Conservation (phyloP, 2,329 filamentous ascomycete species). For the Bipolaris gigantea region DNA sequence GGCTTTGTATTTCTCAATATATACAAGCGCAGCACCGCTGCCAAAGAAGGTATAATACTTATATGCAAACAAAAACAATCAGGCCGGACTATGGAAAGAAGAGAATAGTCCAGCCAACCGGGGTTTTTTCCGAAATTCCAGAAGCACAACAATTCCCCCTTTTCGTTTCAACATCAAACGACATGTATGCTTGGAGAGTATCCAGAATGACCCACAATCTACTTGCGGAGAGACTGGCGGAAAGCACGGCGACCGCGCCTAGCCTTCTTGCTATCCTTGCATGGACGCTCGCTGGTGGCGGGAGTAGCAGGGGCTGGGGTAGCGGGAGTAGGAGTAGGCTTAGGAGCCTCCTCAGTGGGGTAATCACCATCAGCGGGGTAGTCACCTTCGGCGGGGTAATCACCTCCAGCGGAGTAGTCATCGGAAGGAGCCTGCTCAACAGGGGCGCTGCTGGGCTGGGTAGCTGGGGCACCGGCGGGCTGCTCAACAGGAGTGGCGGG, state of each 20-base stretch:
- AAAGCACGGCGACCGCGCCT: constrained; percentile 9
- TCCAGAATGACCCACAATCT: too few relatives aligned
- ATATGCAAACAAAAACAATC: neutral
- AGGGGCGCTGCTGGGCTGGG: neutral
- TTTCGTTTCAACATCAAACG: neutral
- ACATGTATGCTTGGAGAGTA: too few relatives aligned
- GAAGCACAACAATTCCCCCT: neutral
- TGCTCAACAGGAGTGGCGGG: neutral
- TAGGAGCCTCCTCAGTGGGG: neutral
- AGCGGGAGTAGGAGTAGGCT: neutral
- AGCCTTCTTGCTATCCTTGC: constrained; percentile 1
- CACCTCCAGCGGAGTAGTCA: neutral
- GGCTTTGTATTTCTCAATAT: neutral
- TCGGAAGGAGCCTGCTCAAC: neutral
- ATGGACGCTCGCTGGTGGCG: neutral
- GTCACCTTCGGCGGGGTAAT: neutral
- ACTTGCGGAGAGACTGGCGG: constrained; percentile 4
- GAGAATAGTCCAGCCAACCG: neutral
- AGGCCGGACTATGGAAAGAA: too few relatives aligned
- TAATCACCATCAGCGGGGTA: neutral
- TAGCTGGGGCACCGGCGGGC: neutral
- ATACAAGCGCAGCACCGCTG: constrained; percentile 7
- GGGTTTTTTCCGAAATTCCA: neutral
- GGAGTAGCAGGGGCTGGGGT: neutral
- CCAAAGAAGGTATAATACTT: neutral